Base-by-base conservation (phyloP, 805 yeast genomes). In the Candida taoyuanica region DNA sequence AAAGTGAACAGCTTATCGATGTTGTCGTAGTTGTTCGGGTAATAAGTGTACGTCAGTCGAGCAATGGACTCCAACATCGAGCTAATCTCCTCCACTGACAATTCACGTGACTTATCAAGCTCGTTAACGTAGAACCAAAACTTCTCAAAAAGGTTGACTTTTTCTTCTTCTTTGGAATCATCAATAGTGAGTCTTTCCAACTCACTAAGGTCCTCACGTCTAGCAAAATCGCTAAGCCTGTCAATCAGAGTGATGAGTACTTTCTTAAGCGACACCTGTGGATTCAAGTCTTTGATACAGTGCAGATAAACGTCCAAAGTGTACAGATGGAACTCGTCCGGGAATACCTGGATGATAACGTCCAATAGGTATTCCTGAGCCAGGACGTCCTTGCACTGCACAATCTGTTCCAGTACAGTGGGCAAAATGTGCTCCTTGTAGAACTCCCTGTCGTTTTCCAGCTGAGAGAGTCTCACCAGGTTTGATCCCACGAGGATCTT, bases 311-410 rank as follows among this genome's bases (percentile, higher is more conserved):
- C 63, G 37, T 79, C 78, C 49, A 93, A 66, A 0, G 96, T 85
- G 16, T 70, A 70, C 43, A 88, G 63, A 53, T 93, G 98, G 59
- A 83, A 91, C 46, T 84, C 86, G 53, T 86, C 96, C 1, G 98
- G 97, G 65, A 93, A 93, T 2, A 89, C 94, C 58, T 91, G 97
- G 39, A 89, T 82, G 37, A 93, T 71, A 11, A 93, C 96, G 55
- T 93, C 98, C 34, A 89, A 68, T 40, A 93, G 64, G 56, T 93
- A 93, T 55, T 83, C 89, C 63, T 93, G 98, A 4, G 98, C 97
- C 43, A 93, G 71, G 20, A 78, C 80, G 57, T 93, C 98, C 43
- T 85, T 74, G 58, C 98, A 93, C 58, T 89, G 96, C 11, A 89
- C 78, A 26, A 91, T 81, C 60, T 93, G 98, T 51, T 89, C 96